A percentile compares a stretch with the other conserved stretches of the same genome.
Conservation (phyloP, 2,329 filamentous ascomycete species). For the Pseudogymnoascus sp. region DNA sequence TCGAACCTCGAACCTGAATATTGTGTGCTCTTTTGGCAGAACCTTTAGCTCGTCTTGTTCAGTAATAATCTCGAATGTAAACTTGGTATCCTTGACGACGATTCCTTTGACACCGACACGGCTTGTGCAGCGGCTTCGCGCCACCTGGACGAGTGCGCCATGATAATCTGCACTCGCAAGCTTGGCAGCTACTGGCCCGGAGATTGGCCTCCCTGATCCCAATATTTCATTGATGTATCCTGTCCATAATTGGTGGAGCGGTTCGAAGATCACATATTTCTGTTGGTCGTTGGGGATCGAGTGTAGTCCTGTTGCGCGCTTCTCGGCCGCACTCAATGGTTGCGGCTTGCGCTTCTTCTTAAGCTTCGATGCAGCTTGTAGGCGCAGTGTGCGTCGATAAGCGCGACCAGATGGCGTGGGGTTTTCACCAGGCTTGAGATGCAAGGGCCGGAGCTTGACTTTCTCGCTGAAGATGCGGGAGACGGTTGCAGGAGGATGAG, state of each 20-base stretch:
- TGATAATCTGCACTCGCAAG: slow-evolving; percentile 84
- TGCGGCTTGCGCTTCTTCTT: slow-evolving; percentile 43
- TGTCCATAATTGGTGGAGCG: slow-evolving; percentile 70
- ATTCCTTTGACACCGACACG: slow-evolving; percentile 80
- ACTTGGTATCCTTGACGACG: slow-evolving; percentile 80
- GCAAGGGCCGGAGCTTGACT: slow-evolving; percentile 71
- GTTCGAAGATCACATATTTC: slow-evolving; percentile 68
- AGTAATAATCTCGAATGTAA: slow-evolving; percentile 78
- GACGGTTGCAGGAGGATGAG: slow-evolving; percentile 66
- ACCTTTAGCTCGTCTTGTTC: slow-evolving; percentile 60
- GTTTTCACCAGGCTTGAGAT: slow-evolving; percentile 61
- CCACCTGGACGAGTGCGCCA: slow-evolving; percentile 74
- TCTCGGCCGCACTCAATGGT: slow-evolving; percentile 72
- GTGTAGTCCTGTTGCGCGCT: slow-evolving; percentile 64
- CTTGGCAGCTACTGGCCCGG: slow-evolving; percentile 53
- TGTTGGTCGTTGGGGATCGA: slow-evolving; percentile 60
- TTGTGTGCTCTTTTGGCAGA: slow-evolving; percentile 81
- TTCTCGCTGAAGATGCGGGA: slow-evolving; percentile 70
- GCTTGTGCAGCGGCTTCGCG: slow-evolving; percentile 69
- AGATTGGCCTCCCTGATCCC: slow-evolving; percentile 36
- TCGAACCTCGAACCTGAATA: slow-evolving; percentile 65
- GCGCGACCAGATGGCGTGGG: slow-evolving; percentile 42
- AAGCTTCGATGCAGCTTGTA: slow-evolving; percentile 31
- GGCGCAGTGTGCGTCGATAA: slow-evolving; percentile 31
- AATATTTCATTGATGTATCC: slow-evolving; percentile 79